Evolutionary conservation across 495 filamentous ascomycete genomes (phyloP).

Genomic region (Massariosphaeria phaeospora): DNA sequence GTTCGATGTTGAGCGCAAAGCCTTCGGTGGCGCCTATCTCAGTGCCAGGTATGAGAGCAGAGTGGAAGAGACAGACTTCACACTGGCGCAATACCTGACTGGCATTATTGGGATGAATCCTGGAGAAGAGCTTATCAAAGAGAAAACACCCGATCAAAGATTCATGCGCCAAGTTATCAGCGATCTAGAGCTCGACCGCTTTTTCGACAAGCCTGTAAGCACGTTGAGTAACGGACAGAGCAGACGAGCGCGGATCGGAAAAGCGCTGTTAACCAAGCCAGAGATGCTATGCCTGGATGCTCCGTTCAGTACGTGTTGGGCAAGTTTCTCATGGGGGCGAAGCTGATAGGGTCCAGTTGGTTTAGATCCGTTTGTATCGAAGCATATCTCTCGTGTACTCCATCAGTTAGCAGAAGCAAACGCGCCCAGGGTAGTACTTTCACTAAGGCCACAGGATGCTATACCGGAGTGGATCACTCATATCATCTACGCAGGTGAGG

Average conservation of each 20-base stretch:
- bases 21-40: slow-evolving; percentile 68
- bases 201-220: slow-evolving; percentile 74
- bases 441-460: slow-evolving; percentile 75
- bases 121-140: slow-evolving; percentile 49
- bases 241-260: slow-evolving; percentile 78
- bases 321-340: neutral
- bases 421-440: slow-evolving; percentile 67
- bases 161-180: slow-evolving; percentile 56
- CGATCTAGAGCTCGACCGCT: slow-evolving; percentile 58
- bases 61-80: slow-evolving; percentile 81
- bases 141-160: slow-evolving; percentile 42
- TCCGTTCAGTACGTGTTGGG: slow-evolving; percentile 68
- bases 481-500: slow-evolving; percentile 59
- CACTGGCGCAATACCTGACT: slow-evolving; percentile 68
- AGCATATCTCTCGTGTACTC: slow-evolving; percentile 64
- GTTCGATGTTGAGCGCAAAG: slow-evolving; percentile 54
- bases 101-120: slow-evolving; percentile 76
- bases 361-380: slow-evolving; percentile 74
- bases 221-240: slow-evolving; percentile 93
- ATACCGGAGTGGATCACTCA: slow-evolving; percentile 89
- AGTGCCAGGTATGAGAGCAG: slow-evolving; percentile 89
- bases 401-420: slow-evolving; percentile 56
- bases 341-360: slow-evolving; percentile 51
- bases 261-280: slow-evolving; percentile 70
- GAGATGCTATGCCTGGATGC: slow-evolving; percentile 86